These are phyloP conservation scores for Trichoderma asperelloides DNA, from an alignment of 495 filamentous ascomycete genomes.

Conservation along the genomic window DNA sequence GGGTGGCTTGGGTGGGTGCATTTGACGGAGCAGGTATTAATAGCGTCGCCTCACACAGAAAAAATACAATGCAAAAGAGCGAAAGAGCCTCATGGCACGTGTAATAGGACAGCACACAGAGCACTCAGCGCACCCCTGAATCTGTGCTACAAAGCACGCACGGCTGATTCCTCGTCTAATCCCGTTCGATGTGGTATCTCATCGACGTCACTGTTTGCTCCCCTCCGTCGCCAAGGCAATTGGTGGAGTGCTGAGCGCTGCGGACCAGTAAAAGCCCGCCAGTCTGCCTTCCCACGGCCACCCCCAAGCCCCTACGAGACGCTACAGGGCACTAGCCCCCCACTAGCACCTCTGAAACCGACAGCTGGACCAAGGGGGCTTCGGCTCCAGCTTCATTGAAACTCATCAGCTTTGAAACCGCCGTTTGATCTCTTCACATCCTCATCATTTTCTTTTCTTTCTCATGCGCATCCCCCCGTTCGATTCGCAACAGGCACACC, in stretches of 20 bases:
- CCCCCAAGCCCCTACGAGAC: background rate
- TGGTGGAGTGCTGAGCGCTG: background rate
- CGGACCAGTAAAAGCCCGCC: background rate
- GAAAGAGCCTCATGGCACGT: background rate
- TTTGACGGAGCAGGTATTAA: no score
- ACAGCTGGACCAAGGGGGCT: background rate
- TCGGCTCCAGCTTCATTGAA: background rate
- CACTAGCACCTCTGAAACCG: conserved; percentile 6
- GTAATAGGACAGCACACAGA: background rate
- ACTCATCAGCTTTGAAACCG: conserved; percentile 1
- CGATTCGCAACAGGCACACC: background rate
- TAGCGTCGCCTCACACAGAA: no score
- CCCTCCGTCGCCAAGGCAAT: background rate
- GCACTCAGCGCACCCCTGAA: background rate
- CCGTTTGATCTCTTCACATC: background rate
- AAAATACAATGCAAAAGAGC: background rate
- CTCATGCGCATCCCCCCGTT: background rate
- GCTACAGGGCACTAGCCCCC: background rate
- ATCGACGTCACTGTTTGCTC: background rate
- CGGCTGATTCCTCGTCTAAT: background rate
- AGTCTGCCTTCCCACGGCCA: background rate
- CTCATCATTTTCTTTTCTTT: background rate
- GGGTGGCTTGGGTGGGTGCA: no score
- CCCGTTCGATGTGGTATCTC: background rate
- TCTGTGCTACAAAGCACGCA: background rate